Evolutionary conservation across 192 early-diverging fungal genomes (phyloP), one percentile per base, ranked within the genome.

Genomic region (Gryganskiella cystojenkinii): DNA sequence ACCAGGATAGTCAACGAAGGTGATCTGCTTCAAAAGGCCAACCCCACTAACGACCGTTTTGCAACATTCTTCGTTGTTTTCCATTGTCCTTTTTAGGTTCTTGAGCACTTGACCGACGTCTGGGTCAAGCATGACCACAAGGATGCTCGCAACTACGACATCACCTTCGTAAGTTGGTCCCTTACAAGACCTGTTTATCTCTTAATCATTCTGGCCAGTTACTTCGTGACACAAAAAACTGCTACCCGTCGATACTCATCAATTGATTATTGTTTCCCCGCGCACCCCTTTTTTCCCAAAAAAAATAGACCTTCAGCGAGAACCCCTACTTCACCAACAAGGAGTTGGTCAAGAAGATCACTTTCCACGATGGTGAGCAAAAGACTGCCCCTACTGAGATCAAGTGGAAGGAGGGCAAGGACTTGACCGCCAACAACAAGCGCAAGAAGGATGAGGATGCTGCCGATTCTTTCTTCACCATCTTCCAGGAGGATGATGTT

Each of bases 401-500:
- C 80, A 33, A 89, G 67, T 89, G 87, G 87, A 89, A 89, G 76
- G 81, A 82, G 25, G 82, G 79, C 80, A 87, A 86, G 80, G 78
- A 85, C 43, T 75, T 89, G 19, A 85, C 84, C 10, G 64, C 67
- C 22, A 53, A 72, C 13, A 70, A 43, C 19, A 82, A 84, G 49
- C 72, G 61, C 33, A 81, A 81, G 46, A 75, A 82, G 22, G 82
- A 64, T 51, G 71, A 66, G 47, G 85, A 83, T 53, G 72, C n/a
- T 37, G 15, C 51, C 1, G 53, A 57, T n/a, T 78, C 74, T 6
- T 78, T 78, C 74, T 78, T 78, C 67, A 43, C 64, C 2, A 68
- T 50, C 54, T 78, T 78, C 52, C 19, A 40, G 7, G 74, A 78
- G 14, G 66, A 69, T 1, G 74, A 78, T 50, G 40, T 56, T 25